These are phyloP conservation scores for Plasmodium cynomolgi DNA, from an alignment of 169 alveolate genomes.

Conservation along the genomic window DNA sequence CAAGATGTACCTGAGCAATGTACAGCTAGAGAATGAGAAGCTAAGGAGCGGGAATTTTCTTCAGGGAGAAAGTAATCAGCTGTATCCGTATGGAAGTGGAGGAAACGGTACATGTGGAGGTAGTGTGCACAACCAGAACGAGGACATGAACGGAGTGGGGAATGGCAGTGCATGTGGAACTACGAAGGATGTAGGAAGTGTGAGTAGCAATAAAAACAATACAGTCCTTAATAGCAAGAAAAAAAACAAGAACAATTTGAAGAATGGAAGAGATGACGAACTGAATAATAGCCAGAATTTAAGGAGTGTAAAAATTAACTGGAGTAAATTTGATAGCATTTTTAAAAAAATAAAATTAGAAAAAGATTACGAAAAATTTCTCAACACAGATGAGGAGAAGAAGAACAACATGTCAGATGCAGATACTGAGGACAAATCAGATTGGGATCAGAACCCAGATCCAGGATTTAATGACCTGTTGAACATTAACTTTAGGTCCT, in stretches of 20 bases:
- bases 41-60: not conserved
- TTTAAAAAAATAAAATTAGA: slow-evolving; percentile 53
- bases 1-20: not conserved
- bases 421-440: slow-evolving; percentile 20
- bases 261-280: slow-evolving; percentile 48
- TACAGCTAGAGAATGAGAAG: not conserved
- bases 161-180: not conserved
- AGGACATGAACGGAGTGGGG: not conserved
- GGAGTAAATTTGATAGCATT: slow-evolving; percentile 67
- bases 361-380: slow-evolving; percentile 42
- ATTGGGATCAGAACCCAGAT: not conserved
- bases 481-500: slow-evolving; percentile 35
- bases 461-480: slow-evolving; percentile 3
- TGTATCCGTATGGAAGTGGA: not conserved
- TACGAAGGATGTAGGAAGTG: not conserved
- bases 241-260: slow-evolving; percentile 16
- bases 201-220: not conserved
- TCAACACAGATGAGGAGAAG: not conserved
- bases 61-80: not conserved
- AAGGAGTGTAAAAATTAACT: slow-evolving; percentile 63
- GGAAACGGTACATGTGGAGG: not conserved
- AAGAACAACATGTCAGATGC: slow-evolving; percentile 11
- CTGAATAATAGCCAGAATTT: slow-evolving; percentile 49
- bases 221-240: not conserved
- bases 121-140: not conserved